A percentile compares a stretch with the other conserved stretches of the same genome.
Evolutionary conservation across 2,329 filamentous ascomycete species (phyloP).

Genomic region (Arthrinium phaeospermum): DNA sequence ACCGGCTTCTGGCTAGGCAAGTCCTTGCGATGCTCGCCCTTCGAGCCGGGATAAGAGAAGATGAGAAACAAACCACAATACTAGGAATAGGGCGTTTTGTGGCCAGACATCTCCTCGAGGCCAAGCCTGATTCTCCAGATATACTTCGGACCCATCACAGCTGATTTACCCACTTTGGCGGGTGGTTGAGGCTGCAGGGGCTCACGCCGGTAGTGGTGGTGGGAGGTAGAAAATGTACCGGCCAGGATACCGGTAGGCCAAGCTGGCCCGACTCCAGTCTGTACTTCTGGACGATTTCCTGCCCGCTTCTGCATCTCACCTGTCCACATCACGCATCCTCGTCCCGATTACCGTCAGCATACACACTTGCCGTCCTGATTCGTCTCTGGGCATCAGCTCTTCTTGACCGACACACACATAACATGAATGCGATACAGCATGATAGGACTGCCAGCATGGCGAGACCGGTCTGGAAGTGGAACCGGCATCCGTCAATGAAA

Average conservation of each 20-base stretch:
- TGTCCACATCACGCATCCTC: slow-evolving; percentile 34
- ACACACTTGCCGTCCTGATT: neutral
- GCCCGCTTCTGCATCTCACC: slow-evolving; percentile 30
- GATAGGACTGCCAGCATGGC: slow-evolving; percentile 32
- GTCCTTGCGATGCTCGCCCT: neutral
- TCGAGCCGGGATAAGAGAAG: too few relatives aligned
- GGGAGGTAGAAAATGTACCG: slow-evolving; percentile 7
- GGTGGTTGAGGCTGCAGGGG: slow-evolving; percentile 16
- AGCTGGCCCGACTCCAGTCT: neutral
- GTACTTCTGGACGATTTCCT: neutral
- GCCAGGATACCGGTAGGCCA: slow-evolving; percentile 4
- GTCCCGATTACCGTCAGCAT: slow-evolving; percentile 35
- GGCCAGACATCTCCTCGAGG: neutral
- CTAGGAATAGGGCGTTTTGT: neutral
- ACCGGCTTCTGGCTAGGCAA: neutral
- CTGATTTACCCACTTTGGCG: slow-evolving; percentile 14
- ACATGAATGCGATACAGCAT: slow-evolving; percentile 27
- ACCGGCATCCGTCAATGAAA: slow-evolving; percentile 19
- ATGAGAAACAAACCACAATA: neutral
- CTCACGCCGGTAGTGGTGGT: slow-evolving; percentile 13
- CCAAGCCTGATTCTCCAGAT: slow-evolving; percentile 4
- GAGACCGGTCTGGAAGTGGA: slow-evolving; percentile 36
- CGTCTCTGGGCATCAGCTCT: slow-evolving; percentile 24
- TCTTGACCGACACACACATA: slow-evolving; percentile 29
- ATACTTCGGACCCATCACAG: slow-evolving; percentile 6